Base-by-base conservation (phyloP, 1,284 basidiomycete species). In the Tylopilus sp. region DNA sequence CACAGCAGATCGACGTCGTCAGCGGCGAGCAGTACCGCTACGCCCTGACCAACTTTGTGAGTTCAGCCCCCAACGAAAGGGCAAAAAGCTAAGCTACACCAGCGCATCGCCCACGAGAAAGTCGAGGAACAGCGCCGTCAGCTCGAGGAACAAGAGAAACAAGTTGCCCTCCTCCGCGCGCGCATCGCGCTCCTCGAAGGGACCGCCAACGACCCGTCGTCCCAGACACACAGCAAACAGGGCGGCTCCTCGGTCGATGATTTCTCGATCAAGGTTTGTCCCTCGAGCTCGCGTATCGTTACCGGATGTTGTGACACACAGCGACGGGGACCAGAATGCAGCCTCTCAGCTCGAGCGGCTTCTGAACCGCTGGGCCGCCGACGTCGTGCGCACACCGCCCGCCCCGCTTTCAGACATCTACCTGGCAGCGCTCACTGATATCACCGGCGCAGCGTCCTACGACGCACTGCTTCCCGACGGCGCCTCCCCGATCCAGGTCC, bases 31-130 rank as follows among this genome's bases (percentile, higher is more conserved):
- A 88, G 55, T 87, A 89, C 59, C 78, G 82, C 53, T 89, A 89
- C 70, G 87, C 85, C 4, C 71, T 90, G 57, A 81, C 82, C 28
- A 89, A 90, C 66, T 90, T 90, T 59, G 86, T 86, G 57, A 56
- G 84, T 44, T 26, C 9, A 13, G 16, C 25, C 9, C 13, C 37
- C 40, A 19, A 12, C n/a, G 10, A 9, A 12, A 6, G 3, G 6
- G 11, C 18, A 11, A 12, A 3, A 23, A 23, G 21, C 21, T 19
- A 2, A 35, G 11, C 21, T 23, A n/a, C 28, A n/a, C 15, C 64
- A 89, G 86, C 78, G 86, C 49, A 84, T 91, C 64, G 89, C 89
- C 18, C 89, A 91, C 71, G 82, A 90, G 66, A 88, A 87, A 65
- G 89, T 91, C 55, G 89, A 91, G 60, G 79, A 86, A 57, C 88